Evolutionary conservation across 495 filamentous ascomycete species (phyloP).

Genomic region (Neurospora discreta): DNA sequence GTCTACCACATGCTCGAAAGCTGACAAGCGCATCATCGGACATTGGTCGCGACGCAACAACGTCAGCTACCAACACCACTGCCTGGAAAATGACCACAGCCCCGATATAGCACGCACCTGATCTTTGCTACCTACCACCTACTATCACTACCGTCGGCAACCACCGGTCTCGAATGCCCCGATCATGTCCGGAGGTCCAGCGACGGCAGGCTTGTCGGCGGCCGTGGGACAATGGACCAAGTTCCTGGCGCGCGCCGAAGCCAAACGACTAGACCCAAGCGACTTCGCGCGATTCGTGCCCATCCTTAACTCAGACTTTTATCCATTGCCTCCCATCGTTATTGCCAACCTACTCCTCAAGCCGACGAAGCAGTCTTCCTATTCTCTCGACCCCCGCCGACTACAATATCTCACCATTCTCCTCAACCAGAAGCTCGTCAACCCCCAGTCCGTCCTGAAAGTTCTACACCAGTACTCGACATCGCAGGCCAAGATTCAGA

Average conservation of each 20-base stretch:
- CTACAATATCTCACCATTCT: constrained; percentile 53
- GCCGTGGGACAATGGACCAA: constrained; percentile 32
- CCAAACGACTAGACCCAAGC: constrained; percentile 33
- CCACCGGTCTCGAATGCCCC: constrained; percentile 4
- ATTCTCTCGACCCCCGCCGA: constrained; percentile 52
- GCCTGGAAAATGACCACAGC: neutral
- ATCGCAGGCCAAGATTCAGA: constrained; percentile 23
- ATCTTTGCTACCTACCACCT: neutral
- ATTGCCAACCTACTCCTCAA: constrained; percentile 52
- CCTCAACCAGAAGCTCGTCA: constrained; percentile 40
- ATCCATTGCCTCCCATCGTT: constrained; percentile 31
- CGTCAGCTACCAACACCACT: neutral
- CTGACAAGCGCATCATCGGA: neutral
- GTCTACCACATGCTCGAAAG: neutral
- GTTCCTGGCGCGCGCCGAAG: constrained; percentile 36
- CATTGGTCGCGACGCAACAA: neutral
- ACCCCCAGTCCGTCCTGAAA: constrained; percentile 45
- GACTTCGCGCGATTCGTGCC: constrained; percentile 32
- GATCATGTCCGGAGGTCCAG: constrained; percentile 8
- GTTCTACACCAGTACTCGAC: constrained; percentile 50
- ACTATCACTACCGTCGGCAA: neutral
- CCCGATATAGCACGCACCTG: neutral
- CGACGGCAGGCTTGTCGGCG: constrained; percentile 7
- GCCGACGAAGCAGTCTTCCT: constrained; percentile 32
- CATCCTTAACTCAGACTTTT: constrained; percentile 26